These are phyloP conservation scores for Gentiana macrophylla DNA, from an alignment of 257 asterid species.

Conservation along the genomic window DNA sequence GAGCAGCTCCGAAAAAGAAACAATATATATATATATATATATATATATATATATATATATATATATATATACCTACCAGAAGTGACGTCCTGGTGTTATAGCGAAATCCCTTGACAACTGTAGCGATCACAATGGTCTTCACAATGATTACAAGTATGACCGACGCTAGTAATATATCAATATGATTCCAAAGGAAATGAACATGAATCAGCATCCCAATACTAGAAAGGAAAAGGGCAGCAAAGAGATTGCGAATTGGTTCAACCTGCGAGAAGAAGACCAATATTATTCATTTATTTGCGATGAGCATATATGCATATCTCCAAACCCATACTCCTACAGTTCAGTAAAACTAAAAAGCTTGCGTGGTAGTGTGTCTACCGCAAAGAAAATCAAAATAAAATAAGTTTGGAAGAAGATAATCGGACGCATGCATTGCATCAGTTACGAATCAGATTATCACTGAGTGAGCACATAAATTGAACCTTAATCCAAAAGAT, in stretches of 20 bases:
- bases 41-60: conserved; percentile 6
- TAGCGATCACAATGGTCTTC: conserved; percentile 70
- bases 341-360: no score
- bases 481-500: no score
- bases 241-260: conserved; percentile 94
- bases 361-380: no score
- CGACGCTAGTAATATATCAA: conserved; percentile 94
- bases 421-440: no score
- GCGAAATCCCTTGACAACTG: conserved; percentile 92
- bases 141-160: conserved; percentile 84
- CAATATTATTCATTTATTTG: no score
- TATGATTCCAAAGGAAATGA: conserved; percentile 97
- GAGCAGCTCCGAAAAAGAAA: conserved; percentile 8
- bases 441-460: no score
- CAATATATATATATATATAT: background rate
- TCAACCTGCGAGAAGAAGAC: conserved; percentile 56
- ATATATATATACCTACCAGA: conserved; percentile 45
- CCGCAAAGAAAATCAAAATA: no score
- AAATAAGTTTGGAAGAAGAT: no score
- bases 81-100: conserved; percentile 91
- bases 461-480: no score
- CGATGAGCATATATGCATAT: no score
- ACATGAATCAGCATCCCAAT: conserved; percentile 99
- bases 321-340: no score
- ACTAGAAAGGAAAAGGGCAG: conserved; percentile 97